These are phyloP conservation scores for Calonectria henricotiae DNA, from an alignment of 2,329 filamentous ascomycete genomes.

Conservation along the genomic window DNA sequence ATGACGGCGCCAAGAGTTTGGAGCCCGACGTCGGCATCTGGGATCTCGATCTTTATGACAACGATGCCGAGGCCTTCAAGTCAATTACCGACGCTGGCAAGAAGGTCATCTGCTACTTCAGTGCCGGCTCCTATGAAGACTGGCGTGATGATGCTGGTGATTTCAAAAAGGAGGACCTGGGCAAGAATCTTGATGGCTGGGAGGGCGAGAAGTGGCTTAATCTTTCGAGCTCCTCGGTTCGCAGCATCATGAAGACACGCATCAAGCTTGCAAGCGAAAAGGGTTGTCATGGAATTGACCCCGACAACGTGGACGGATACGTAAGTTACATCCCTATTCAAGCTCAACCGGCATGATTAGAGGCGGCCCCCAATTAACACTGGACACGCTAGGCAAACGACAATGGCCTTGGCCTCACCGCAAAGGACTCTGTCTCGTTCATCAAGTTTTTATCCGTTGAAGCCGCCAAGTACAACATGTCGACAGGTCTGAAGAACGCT, in stretches of 20 bases:
- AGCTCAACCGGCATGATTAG: neutral
- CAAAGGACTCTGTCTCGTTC: constrained; percentile 71
- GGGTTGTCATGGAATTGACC: constrained; percentile 79
- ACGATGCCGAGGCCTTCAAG: constrained; percentile 61
- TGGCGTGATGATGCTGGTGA: constrained; percentile 72
- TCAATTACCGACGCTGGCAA: constrained; percentile 72
- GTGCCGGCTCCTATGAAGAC: constrained; percentile 78
- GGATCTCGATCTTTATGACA: constrained; percentile 73
- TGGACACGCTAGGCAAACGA: constrained; percentile 62
- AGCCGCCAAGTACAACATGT: constrained; percentile 70
- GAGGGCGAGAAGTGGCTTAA: constrained; percentile 79
- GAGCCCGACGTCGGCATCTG: constrained; percentile 68
- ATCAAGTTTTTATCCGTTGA: constrained; percentile 73
- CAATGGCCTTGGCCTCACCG: constrained; percentile 74
- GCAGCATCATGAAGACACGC: constrained; percentile 75
- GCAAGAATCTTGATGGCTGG: constrained; percentile 75
- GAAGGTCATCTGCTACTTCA: constrained; percentile 84
- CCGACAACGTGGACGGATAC: constrained; percentile 81
- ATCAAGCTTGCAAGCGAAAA: constrained; percentile 74
- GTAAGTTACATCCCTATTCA: constrained; percentile 55
- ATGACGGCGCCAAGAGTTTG: constrained; percentile 53
- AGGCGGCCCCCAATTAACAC: neutral
- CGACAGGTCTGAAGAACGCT: constrained; percentile 80
- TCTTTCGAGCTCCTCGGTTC: constrained; percentile 71
- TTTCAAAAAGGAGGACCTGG: constrained; percentile 72